A percentile compares a stretch with the other conserved stretches of the same genome.
These are phyloP conservation scores for Teunomyces panamensis DNA, from an alignment of 805 yeast genomes.

Conservation along the genomic window DNA sequence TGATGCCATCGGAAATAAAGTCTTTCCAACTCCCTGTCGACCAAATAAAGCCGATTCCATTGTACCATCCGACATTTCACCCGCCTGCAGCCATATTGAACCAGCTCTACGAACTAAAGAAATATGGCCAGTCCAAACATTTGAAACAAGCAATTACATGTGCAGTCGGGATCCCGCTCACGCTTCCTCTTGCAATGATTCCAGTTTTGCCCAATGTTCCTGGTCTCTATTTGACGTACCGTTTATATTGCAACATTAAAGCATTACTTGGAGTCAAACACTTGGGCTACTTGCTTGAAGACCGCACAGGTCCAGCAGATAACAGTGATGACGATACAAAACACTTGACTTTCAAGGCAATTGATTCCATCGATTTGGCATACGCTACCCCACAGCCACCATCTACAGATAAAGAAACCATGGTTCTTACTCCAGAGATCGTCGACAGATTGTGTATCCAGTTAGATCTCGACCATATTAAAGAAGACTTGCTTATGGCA, in stretches of 20 bases:
- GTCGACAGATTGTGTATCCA: conserved; percentile 44
- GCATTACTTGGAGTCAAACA: conserved; percentile 76
- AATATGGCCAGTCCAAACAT: conserved; percentile 50
- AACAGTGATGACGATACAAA: conserved; percentile 7
- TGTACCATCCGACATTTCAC: conserved; percentile 38
- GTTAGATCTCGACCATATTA: conserved; percentile 45
- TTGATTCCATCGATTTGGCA: conserved; percentile 13
- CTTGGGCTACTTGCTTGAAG: conserved; percentile 51
- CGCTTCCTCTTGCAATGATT: conserved; percentile 73
- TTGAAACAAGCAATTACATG: conserved; percentile 51
- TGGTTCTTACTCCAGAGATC: conserved; percentile 13
- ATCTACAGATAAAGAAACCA: not conserved
- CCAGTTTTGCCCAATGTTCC: conserved; percentile 94
- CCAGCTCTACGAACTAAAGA: conserved; percentile 44
- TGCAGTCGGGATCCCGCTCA: conserved; percentile 65
- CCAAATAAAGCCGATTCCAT: conserved; percentile 39
- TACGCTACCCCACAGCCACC: conserved; percentile 2
- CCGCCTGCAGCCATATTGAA: conserved; percentile 25
- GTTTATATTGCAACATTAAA: conserved; percentile 81
- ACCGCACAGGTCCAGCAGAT: conserved; percentile 11
- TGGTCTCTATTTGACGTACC: conserved; percentile 77
- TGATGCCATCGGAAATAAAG: conserved; percentile 27
- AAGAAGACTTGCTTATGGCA: conserved; percentile 48
- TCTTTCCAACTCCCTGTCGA: conserved; percentile 21
- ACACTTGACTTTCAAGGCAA: conserved; percentile 13